Percentiles rank a stretch among this genome's conserved stretches.
Conservation (phyloP, 164 flowering plant genomes). For the Vitis rotundifolia region DNA sequence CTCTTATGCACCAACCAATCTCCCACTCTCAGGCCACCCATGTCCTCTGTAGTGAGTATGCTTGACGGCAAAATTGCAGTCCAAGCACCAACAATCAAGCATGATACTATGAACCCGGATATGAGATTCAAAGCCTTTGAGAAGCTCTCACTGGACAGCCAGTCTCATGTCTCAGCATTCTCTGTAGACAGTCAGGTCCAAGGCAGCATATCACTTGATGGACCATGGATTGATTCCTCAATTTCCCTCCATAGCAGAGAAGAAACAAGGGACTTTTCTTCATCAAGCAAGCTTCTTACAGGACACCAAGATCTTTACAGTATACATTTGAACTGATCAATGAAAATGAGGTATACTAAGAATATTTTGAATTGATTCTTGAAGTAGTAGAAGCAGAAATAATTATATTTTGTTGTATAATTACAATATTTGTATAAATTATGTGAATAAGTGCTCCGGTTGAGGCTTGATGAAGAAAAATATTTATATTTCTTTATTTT, state of each 20-base stretch:
- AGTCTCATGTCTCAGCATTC: slow-evolving; percentile 14
- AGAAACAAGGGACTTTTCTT: slow-evolving; percentile 10
- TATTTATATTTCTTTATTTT: too few species aligned
- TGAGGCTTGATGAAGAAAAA: too few species aligned
- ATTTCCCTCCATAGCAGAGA: slow-evolving; percentile 25
- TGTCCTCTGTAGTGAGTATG: slow-evolving; percentile 81
- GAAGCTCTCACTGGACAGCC: slow-evolving; percentile 35
- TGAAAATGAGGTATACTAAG: too few species aligned
- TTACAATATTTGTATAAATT: too few species aligned
- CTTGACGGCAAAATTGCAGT: slow-evolving; percentile 60
- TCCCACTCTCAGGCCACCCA: slow-evolving; percentile 70
- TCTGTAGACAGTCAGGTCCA: slow-evolving; percentile 28
- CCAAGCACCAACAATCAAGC: slow-evolving; percentile 44
- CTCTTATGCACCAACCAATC: slow-evolving; percentile 78
- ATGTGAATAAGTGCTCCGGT: too few species aligned
- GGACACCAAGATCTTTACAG: slow-evolving; percentile 3
- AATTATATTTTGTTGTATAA: too few species aligned
- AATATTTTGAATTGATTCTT: too few species aligned
- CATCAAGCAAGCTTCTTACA: slow-evolving; percentile 8
- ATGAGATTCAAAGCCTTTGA: slow-evolving; percentile 45
- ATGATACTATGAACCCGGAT: slow-evolving; percentile 18
- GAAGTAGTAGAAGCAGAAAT: too few species aligned
- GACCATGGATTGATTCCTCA: slow-evolving; percentile 50
- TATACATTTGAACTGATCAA: too few species aligned
- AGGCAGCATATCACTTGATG: slow-evolving; percentile 33